Evolutionary conservation across 2,329 filamentous ascomycete genomes (phyloP), one percentile per base, ranked within the genome.

Genomic region (Fusarium buharicum): DNA sequence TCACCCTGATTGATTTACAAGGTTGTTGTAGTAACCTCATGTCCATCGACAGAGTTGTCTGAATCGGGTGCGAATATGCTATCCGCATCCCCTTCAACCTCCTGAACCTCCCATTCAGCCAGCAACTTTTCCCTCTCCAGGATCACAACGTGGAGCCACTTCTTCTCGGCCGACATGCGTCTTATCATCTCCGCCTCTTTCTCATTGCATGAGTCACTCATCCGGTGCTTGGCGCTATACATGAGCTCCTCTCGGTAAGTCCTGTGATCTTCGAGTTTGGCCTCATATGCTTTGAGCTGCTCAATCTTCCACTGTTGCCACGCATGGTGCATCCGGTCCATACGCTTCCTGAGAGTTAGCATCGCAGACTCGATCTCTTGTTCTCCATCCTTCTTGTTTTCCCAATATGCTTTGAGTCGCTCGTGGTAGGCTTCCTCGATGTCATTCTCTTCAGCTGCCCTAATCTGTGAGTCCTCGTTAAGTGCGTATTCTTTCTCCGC

Each of bases 121-220:
- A 86, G 70, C 62, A 84, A 67, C 33, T 70, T 73, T 27, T 66
- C 69, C 11, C 82, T 76, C 69, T 84, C 83, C 6, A 75, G 69
- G 6, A 78, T 60, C 4, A 84, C 78, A 37, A 77, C 74, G 31
- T 74, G 72, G 20, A 80, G 70, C 84, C 84, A 86, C 52, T 71
- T 74, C 53, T 75, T 70, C 73, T 86, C 82, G 0, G 79, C 81
- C 7, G 62, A 64, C 43, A 76, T 76, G 27, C 73, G 74, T 46
- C 64, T 72, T 34, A 60, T 56, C 20, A 77, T 68, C 14, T 76
- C 76, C 14, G 62, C 66, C 43, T 72, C 70, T 39, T 71, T 72
- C 16, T 72, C 70, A 2, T 70, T 72, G 30, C 49, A 68, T 17
- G 65, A 50, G n/a, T 69, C 74, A 14, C 67, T 60, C 20, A 77